phyloP scores from a whole-genome alignment of 257 asterid species.

The Jasminum sambac region DNA sequence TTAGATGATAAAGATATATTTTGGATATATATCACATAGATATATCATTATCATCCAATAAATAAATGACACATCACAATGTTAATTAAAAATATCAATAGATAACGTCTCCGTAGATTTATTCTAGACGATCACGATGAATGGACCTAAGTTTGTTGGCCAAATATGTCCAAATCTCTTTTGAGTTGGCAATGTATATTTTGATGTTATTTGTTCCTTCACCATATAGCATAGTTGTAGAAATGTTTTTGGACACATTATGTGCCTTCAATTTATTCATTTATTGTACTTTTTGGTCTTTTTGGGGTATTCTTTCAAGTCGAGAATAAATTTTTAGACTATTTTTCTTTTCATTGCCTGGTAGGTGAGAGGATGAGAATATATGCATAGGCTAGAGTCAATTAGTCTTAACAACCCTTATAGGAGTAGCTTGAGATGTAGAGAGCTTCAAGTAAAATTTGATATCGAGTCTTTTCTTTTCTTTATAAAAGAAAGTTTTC shows the following conservation, averaged over 20 bases:
- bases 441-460: no score
- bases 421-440: no score
- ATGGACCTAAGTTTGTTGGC: slow-evolving; percentile 6
- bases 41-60: no score
- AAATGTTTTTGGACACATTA: neutral
- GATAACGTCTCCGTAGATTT: no score
- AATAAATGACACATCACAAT: no score
- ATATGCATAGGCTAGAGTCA: neutral
- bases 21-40: no score
- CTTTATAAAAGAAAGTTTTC: no score
- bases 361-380: neutral
- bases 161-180: neutral
- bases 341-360: neutral
- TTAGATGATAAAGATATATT: no score
- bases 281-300: neutral
- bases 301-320: neutral
- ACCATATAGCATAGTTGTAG: neutral
- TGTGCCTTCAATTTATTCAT: neutral
- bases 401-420: no score
- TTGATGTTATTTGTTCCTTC: neutral
- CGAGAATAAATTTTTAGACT: neutral
- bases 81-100: no score
- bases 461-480: no score
- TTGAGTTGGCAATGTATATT: neutral
- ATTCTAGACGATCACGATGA: slow-evolving; percentile 10